phyloP scores from a whole-genome alignment of 306 rosid species.

The Comarum palustre region DNA sequence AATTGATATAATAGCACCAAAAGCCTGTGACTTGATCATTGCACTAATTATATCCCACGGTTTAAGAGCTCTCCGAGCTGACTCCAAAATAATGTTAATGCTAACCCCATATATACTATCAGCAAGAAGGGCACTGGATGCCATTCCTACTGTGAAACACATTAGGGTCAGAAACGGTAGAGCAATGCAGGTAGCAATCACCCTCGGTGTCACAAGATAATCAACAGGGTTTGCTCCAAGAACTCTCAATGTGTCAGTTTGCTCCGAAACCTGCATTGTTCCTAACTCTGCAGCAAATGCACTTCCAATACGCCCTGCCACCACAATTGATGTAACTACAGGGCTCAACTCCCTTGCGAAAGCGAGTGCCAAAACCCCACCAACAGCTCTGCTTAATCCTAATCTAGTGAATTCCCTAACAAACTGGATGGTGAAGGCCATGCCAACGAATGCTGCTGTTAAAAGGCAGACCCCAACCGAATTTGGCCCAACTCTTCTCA shows the following conservation, averaged over 20 bases:
- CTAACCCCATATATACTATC: constrained; percentile 82
- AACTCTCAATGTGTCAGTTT: constrained; percentile 84
- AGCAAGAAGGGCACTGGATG: constrained; percentile 84
- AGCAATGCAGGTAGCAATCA: constrained; percentile 71
- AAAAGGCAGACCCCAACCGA: constrained; percentile 92
- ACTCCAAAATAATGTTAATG: constrained; percentile 86
- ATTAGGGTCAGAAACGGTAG: constrained; percentile 77
- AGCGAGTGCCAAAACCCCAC: constrained; percentile 94
- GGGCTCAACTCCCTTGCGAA: constrained; percentile 97
- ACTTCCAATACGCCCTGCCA: constrained; percentile 94
- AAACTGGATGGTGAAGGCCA: constrained; percentile 94
- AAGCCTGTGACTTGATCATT: constrained; percentile 89
- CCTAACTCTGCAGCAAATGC: constrained; percentile 97
- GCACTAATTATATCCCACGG: constrained; percentile 90
- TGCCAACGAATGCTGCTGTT: constrained; percentile 92
- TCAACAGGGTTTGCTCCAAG: constrained; percentile 88
- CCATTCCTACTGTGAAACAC: constrained; percentile 86
- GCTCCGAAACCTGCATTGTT: constrained; percentile 99
- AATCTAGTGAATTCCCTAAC: constrained; percentile 91
- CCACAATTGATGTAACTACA: constrained; percentile 82
- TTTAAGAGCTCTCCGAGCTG: constrained; percentile 74
- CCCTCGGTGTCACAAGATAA: constrained; percentile 92
- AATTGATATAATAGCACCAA: constrained; percentile 82
- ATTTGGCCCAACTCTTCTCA: constrained; percentile 89
- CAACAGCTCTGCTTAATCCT: constrained; percentile 86